Evolutionary conservation across 805 yeast genomes (phyloP), one percentile per base, ranked within the genome.

Genomic region (Pichia heedii): DNA sequence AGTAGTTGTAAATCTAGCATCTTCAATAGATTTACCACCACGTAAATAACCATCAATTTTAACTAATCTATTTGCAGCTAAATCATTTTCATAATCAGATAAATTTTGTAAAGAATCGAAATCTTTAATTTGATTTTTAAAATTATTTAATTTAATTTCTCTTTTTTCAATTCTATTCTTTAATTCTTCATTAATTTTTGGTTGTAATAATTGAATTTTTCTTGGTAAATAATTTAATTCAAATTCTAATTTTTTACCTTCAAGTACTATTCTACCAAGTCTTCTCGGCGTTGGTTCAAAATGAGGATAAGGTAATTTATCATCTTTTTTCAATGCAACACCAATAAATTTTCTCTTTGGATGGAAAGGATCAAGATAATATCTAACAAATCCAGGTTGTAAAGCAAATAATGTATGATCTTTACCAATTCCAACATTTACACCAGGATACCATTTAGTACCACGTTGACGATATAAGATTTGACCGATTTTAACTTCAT

Each of bases 391-490:
- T 22, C 98, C 98, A 3, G 96, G 96, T 59, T 93, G 97, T 30
- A 70, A 56, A 4, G 98, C 96, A 62, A 71, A 87, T 27, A 93
- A 74, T 2, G 98, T 90, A 62, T 89, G 97, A 62, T 93, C 97
- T 55, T 78, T 81, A 50, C 98, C 98, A 48, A 90, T 85, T 9
- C 79, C 80, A 11, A 79, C 84, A 54, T 93, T 89, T 52, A 84
- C 94, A 29, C 98, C 98, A 0, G 98, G 97, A 58, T 79, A 93
- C 62, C 89, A 84, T 56, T 77, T 82, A 18, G 97, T 87, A 55
- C 98, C 98, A 61, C 97, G 76, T 60, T 93, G 98, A 61, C 97
- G 79, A 78, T 84, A 77, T 33, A 93, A 71, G 52, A 93, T 88
- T 56, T 88, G 84, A 10, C 97, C 97, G 1, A 85, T 79, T 40